Conservation (phyloP, 139 green algal genomes). For the Chlorella sp. region DNA sequence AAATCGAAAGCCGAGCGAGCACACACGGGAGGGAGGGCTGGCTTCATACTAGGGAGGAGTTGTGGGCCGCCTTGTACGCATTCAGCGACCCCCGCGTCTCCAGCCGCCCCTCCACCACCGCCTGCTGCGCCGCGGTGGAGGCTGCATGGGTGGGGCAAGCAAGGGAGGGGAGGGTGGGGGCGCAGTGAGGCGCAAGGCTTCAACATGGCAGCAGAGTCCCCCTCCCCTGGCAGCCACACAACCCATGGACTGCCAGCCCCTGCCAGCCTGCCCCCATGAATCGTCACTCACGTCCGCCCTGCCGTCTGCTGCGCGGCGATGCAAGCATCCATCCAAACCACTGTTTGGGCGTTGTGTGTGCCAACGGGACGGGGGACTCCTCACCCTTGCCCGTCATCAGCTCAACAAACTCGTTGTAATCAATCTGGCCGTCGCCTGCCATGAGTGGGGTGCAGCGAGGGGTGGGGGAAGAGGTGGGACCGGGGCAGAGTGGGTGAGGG, state of each 20-base stretch:
- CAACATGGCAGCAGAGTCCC: too few relatives aligned
- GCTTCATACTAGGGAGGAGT: not conserved
- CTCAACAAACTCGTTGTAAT: constrained; percentile 82
- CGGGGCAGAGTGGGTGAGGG: not conserved
- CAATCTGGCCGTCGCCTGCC: constrained; percentile 77
- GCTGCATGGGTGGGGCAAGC: not conserved
- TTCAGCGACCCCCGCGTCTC: constrained; percentile 36
- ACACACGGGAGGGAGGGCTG: too few relatives aligned
- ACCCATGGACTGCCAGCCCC: too few relatives aligned
- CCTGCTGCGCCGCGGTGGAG: not conserved
- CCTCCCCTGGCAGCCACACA: not conserved
- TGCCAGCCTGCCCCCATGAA: too few relatives aligned
- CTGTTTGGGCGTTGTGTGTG: not conserved
- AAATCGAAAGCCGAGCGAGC: too few relatives aligned
- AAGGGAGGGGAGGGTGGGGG: not conserved
- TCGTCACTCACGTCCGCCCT: too few relatives aligned
- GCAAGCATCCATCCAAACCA: not conserved
- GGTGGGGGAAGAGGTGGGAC: not conserved
- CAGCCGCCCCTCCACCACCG: not conserved
- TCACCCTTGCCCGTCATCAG: constrained; percentile 64
- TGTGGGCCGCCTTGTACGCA: constrained; percentile 24
- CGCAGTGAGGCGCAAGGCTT: too few relatives aligned
- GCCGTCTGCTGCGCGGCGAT: too few relatives aligned
- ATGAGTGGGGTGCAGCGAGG: not conserved
- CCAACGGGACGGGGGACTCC: too few relatives aligned